These are phyloP conservation scores for Moricandia arvensis DNA, from an alignment of 345 rosid genomes.

Conservation along the genomic window DNA sequence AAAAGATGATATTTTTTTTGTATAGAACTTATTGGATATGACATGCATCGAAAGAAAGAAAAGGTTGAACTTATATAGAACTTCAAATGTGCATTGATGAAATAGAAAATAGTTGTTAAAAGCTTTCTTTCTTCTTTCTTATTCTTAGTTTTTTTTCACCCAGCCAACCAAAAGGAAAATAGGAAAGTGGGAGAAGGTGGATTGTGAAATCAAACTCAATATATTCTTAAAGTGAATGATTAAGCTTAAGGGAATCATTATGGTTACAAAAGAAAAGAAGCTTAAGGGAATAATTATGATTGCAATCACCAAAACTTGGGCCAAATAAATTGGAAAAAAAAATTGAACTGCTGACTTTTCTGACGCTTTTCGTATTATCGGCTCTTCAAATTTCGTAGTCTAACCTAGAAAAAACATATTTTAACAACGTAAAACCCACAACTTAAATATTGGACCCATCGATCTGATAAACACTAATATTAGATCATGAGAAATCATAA, in stretches of 20 bases:
- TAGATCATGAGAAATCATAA: not conserved
- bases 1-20: too few relatives aligned
- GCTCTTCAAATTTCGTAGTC: constrained; percentile 12
- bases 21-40: too few relatives aligned
- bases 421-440: constrained; percentile 35
- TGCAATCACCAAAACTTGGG: constrained; percentile 37
- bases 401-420: not conserved
- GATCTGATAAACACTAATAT: constrained; percentile 6
- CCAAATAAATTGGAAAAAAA: not conserved
- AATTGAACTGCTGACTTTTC: not conserved
- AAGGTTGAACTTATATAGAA: too few relatives aligned
- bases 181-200: constrained; percentile 37
- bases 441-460: constrained; percentile 10
- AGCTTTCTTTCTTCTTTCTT: not conserved
- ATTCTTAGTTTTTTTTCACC: not conserved
- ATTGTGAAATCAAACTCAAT: constrained; percentile 13
- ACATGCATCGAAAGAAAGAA: too few relatives aligned
- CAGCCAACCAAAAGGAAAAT: constrained; percentile 4
- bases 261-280: not conserved
- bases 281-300: constrained; percentile 34
- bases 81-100: constrained; percentile 12
- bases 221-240: constrained; percentile 31
- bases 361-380: not conserved
- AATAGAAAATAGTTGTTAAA: constrained; percentile 9
- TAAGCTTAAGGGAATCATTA: constrained; percentile 24